These are phyloP conservation scores for Globisporangium nunn DNA, from an alignment of 352 stramenopile species.

Conservation along the genomic window DNA sequence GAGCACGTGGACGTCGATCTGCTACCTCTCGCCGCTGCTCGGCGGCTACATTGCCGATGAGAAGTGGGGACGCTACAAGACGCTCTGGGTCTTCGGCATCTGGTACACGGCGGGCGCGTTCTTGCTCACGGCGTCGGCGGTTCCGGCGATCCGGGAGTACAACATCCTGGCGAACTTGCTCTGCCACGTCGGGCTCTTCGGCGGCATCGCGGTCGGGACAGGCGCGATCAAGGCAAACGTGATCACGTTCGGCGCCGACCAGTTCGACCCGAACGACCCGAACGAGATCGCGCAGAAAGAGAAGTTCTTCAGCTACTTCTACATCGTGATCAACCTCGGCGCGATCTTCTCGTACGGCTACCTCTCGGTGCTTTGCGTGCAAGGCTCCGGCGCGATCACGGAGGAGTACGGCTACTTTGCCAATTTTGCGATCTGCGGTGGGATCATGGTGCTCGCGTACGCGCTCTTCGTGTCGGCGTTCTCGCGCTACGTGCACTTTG, in stretches of 20 bases:
- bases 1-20: slow-evolving; percentile 85
- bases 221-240: slow-evolving; percentile 86
- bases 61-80: slow-evolving; percentile 82
- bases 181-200: slow-evolving; percentile 71
- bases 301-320: slow-evolving; percentile 90
- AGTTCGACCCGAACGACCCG: slow-evolving; percentile 82
- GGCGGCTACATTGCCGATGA: slow-evolving; percentile 84
- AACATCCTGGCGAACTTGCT: slow-evolving; percentile 51
- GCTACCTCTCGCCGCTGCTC: slow-evolving; percentile 75
- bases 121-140: slow-evolving; percentile 54
- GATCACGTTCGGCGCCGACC: slow-evolving; percentile 80
- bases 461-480: slow-evolving; percentile 52
- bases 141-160: slow-evolving; percentile 44
- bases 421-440: slow-evolving; percentile 77
- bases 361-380: slow-evolving; percentile 83
- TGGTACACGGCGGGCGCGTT: slow-evolving; percentile 74
- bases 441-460: slow-evolving; percentile 80
- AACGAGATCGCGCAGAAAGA: slow-evolving; percentile 76
- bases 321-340: slow-evolving; percentile 89
- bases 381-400: slow-evolving; percentile 67
- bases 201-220: slow-evolving; percentile 66
- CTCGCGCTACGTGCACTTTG: slow-evolving; percentile 67
- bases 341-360: slow-evolving; percentile 89
- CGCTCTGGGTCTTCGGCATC: slow-evolving; percentile 74
- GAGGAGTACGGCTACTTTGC: slow-evolving; percentile 86